A percentile compares a stretch with the other conserved stretches of the same genome.
These are phyloP conservation scores for Fusarium beomiforme DNA, from an alignment of 2,329 filamentous ascomycete genomes.

Conservation along the genomic window DNA sequence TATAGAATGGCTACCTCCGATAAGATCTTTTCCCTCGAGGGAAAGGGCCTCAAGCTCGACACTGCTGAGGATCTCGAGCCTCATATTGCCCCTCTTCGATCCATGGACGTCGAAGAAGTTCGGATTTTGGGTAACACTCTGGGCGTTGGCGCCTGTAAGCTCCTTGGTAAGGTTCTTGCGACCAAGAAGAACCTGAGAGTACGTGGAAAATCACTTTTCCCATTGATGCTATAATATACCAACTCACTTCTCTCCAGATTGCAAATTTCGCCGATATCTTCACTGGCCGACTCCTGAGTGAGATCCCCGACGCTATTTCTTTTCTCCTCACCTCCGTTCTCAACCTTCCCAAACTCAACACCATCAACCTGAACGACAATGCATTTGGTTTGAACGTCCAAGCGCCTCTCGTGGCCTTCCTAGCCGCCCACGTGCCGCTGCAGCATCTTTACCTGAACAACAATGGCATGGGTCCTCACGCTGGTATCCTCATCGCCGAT, in stretches of 20 bases:
- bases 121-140: slow-evolving; percentile 91
- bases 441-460: slow-evolving; percentile 98
- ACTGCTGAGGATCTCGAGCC: slow-evolving; percentile 86
- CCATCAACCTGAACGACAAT: slow-evolving; percentile 96
- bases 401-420: slow-evolving; percentile 90
- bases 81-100: slow-evolving; percentile 79
- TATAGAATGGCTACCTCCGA: slow-evolving; percentile 47
- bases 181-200: slow-evolving; percentile 86
- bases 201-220: slow-evolving; percentile 37
- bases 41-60: slow-evolving; percentile 91
- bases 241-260: slow-evolving; percentile 56
- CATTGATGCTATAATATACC: neutral
- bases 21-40: slow-evolving; percentile 89
- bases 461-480: slow-evolving; percentile 93
- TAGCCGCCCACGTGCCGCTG: slow-evolving; percentile 86
- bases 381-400: slow-evolving; percentile 97
- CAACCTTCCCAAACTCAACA: slow-evolving; percentile 85
- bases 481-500: slow-evolving; percentile 88
- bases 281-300: slow-evolving; percentile 89
- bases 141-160: slow-evolving; percentile 86
- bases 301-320: slow-evolving; percentile 91
- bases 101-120: slow-evolving; percentile 85
- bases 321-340: slow-evolving; percentile 87
- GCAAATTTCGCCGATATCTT: slow-evolving; percentile 98
- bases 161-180: slow-evolving; percentile 82